phyloP scores from a whole-genome alignment of 495 filamentous ascomycete genomes.

The Tuber magnatum region DNA sequence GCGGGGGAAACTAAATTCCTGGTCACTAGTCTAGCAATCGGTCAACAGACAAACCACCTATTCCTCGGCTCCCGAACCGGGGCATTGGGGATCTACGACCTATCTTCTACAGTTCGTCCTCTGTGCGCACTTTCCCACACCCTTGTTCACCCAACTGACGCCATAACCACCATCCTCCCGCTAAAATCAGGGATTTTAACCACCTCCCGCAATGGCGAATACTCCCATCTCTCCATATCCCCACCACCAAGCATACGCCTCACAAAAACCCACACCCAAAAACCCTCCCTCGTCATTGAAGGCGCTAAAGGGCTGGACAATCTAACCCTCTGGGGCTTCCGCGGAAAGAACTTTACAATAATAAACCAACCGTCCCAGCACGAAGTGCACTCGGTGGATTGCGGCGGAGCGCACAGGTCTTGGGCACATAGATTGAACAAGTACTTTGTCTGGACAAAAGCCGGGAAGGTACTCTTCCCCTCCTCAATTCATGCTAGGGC shows the following conservation, averaged over 20 bases:
- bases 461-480: constrained; percentile 45
- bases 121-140: constrained; percentile 33
- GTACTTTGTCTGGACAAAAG: constrained; percentile 52
- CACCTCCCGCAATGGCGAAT: constrained; percentile 63
- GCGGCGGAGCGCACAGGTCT: constrained; percentile 72
- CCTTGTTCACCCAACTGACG: constrained; percentile 48
- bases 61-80: constrained; percentile 64
- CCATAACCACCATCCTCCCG: constrained; percentile 58
- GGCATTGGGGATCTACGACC: constrained; percentile 51
- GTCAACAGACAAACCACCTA: constrained; percentile 44
- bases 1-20: constrained; percentile 38
- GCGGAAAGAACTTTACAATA: constrained; percentile 64
- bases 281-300: constrained; percentile 15
- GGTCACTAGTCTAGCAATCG: constrained; percentile 44
- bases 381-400: constrained; percentile 63
- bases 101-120: constrained; percentile 18
- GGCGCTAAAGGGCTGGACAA: constrained; percentile 39
- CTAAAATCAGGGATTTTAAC: constrained; percentile 49
- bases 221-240: constrained; percentile 10
- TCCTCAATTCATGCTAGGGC: constrained; percentile 35
- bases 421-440: constrained; percentile 54
- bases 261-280: constrained; percentile 8
- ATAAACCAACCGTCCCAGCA: constrained; percentile 63
- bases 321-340: constrained; percentile 73
- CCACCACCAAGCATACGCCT: constrained; percentile 6